phyloP scores from a whole-genome alignment of 768 basidiomycete species.

The Russula virescens region DNA sequence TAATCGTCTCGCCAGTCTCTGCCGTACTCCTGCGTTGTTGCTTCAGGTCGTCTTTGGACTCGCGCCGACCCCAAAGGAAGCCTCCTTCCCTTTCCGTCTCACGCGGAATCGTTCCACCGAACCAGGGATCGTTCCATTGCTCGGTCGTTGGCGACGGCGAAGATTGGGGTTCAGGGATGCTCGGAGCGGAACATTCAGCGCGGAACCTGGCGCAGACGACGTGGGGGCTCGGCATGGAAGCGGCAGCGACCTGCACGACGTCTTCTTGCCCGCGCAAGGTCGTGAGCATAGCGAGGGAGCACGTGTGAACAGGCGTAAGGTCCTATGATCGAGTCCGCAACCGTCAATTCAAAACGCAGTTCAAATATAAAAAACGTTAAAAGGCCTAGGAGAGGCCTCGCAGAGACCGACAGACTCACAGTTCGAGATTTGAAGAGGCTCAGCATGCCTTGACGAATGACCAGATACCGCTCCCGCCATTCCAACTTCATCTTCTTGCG shows the following conservation, averaged over 20 bases:
- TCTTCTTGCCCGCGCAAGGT: conserved; percentile 22
- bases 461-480: conserved; percentile 59
- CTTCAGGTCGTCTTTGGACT: conserved; percentile 21
- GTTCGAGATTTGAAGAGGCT: conserved; percentile 47
- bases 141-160: conserved; percentile 7
- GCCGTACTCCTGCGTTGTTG: background rate
- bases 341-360: background rate
- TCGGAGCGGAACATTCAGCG: background rate
- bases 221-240: conserved; percentile 14
- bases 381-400: no score
- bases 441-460: conserved; percentile 54
- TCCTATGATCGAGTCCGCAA: conserved; percentile 5
- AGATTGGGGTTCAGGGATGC: background rate
- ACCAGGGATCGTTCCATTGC: conserved; percentile 22
- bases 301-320: conserved; percentile 21
- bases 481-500: conserved; percentile 40
- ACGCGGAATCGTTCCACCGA: conserved; percentile 14
- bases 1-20: background rate
- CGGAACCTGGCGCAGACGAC: conserved; percentile 24
- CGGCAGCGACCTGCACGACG: background rate
- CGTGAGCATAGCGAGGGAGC: conserved; percentile 17
- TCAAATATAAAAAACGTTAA: background rate
- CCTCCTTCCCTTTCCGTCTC: conserved; percentile 15
- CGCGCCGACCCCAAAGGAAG: conserved; percentile 12
- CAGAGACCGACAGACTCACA: conserved; percentile 34